These are phyloP conservation scores for Begonia loranthoides DNA, from an alignment of 306 rosid species.

Conservation along the genomic window DNA sequence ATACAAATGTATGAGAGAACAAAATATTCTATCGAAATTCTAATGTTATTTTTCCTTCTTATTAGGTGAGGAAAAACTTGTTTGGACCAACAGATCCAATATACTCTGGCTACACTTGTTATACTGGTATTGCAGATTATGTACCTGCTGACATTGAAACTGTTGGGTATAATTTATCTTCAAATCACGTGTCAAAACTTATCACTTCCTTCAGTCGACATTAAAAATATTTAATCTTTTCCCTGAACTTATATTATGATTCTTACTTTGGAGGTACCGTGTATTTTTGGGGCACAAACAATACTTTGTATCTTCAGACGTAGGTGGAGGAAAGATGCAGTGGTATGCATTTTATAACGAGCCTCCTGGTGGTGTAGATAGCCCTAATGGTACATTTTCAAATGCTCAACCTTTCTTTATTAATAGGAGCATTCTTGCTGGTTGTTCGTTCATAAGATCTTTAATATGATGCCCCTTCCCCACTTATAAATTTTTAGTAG, in stretches of 20 bases:
- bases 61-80: slow-evolving; percentile 66
- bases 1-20: no score
- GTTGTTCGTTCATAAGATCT: no score
- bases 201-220: no score
- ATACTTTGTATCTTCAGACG: slow-evolving; percentile 95
- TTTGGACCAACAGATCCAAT: slow-evolving; percentile 55
- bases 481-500: no score
- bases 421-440: not conserved
- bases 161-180: slow-evolving; percentile 53
- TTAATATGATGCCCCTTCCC: no score
- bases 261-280: slow-evolving; percentile 62
- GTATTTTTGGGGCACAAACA: slow-evolving; percentile 98
- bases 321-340: slow-evolving; percentile 96
- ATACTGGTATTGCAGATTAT: slow-evolving; percentile 91
- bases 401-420: slow-evolving; percentile 11
- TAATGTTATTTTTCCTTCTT: slow-evolving; percentile 7
- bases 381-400: slow-evolving; percentile 34
- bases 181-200: no score
- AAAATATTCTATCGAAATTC: no score
- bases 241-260: slow-evolving; percentile 7
- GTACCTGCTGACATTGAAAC: slow-evolving; percentile 87
- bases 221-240: not conserved
- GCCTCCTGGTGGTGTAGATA: slow-evolving; percentile 64
- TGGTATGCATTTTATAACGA: slow-evolving; percentile 96
- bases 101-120: slow-evolving; percentile 91